Percentiles rank a stretch among this genome's conserved stretches.
phyloP scores from a whole-genome alignment of 352 stramenopile genomes.

The Globisporangium cederbergense region DNA sequence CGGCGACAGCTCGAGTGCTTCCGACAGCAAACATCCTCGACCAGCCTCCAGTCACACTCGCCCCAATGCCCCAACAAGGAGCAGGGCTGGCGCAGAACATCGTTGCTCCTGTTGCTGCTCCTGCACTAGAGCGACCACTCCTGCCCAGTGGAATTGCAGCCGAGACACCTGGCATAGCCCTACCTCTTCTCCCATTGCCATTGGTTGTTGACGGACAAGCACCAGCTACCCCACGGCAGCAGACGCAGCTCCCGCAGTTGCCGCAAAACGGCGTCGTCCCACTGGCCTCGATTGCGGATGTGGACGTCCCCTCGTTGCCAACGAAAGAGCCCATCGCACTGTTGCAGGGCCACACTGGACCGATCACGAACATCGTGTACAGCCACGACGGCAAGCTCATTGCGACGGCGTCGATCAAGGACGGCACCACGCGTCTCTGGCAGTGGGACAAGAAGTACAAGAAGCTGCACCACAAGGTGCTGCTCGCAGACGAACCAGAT shows the following conservation, averaged over 20 bases:
- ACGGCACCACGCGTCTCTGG: constrained; percentile 82
- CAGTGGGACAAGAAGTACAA: constrained; percentile 60
- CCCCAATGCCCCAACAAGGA: neutral
- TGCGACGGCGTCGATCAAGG: constrained; percentile 92
- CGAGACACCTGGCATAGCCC: neutral
- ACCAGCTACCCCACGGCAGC: constrained; percentile 16
- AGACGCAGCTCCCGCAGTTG: constrained; percentile 47
- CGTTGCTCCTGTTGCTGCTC: neutral
- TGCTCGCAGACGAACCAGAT: constrained; percentile 41
- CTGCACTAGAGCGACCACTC: neutral
- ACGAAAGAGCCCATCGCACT: constrained; percentile 55
- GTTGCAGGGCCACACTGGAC: constrained; percentile 87
- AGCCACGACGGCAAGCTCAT: constrained; percentile 89
- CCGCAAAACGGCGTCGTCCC: constrained; percentile 37
- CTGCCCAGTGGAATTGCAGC: constrained; percentile 25
- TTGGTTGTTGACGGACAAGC: neutral
- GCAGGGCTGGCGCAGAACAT: neutral
- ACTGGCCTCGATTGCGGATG: constrained; percentile 40
- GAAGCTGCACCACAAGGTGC: constrained; percentile 45
- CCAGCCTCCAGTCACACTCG: neutral
- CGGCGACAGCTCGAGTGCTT: neutral
- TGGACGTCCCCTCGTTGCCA: constrained; percentile 33
- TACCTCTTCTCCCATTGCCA: constrained; percentile 1
- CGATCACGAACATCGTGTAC: constrained; percentile 94
- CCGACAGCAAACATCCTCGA: neutral